phyloP scores from a whole-genome alignment of 441 rosid species.

The Adansonia gregorii region DNA sequence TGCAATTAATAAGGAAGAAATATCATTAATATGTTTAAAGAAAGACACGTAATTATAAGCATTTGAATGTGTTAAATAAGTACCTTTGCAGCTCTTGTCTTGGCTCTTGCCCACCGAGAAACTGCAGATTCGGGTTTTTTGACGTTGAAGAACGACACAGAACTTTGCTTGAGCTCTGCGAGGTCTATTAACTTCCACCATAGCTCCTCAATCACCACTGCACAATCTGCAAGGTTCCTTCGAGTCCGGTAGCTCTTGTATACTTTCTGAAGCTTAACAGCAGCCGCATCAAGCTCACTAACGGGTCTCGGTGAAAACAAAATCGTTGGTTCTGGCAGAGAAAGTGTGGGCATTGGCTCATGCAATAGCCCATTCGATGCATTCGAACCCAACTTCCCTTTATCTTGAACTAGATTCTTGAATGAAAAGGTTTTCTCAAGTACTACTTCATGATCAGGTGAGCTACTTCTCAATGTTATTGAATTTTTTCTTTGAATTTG shows the following conservation, averaged over 20 bases:
- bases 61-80: background rate
- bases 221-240: constrained; percentile 74
- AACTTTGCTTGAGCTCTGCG: constrained; percentile 52
- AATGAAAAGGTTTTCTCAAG: constrained; percentile 54
- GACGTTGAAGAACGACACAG: constrained; percentile 45
- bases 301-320: constrained; percentile 69
- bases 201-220: constrained; percentile 66
- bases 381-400: constrained; percentile 21
- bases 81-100: constrained; percentile 67
- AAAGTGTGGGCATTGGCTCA: constrained; percentile 36
- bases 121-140: constrained; percentile 60
- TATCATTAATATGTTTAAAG: background rate
- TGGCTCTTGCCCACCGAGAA: constrained; percentile 74
- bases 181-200: constrained; percentile 72
- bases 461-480: constrained; percentile 49
- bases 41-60: background rate
- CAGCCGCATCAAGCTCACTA: constrained; percentile 78
- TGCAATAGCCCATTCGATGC: constrained; percentile 16
- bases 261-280: constrained; percentile 66
- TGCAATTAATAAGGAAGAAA: constrained; percentile 18
- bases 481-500: constrained; percentile 40
- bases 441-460: constrained; percentile 47
- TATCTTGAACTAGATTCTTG: constrained; percentile 44
- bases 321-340: constrained; percentile 54
- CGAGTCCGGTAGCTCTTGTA: constrained; percentile 72